Percentiles rank a stretch among this genome's conserved stretches.
Evolutionary conservation across 2,329 filamentous ascomycete genomes (phyloP).

Genomic region (Pseudogymnoascus sp.): DNA sequence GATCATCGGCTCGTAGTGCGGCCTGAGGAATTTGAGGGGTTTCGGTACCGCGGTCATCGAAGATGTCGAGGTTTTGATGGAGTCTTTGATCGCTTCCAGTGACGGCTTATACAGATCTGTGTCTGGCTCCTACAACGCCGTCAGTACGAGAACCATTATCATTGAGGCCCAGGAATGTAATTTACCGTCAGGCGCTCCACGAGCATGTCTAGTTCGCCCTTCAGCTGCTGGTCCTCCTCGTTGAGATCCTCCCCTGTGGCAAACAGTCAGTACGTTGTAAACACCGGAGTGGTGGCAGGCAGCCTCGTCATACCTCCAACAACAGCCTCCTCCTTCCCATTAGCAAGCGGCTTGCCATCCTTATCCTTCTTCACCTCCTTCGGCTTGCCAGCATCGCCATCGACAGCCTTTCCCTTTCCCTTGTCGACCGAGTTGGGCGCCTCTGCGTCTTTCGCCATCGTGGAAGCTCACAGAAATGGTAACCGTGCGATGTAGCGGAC

Average conservation of each 20-base stretch:
- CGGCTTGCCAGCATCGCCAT: slow-evolving; percentile 53
- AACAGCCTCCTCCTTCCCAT: slow-evolving; percentile 69
- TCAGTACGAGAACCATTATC: not conserved
- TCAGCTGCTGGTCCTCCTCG: slow-evolving; percentile 97
- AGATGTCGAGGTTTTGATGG: slow-evolving; percentile 97
- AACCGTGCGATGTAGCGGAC: not conserved
- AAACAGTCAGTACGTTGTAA: slow-evolving; percentile 29
- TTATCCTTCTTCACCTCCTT: slow-evolving; percentile 55
- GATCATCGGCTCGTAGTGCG: slow-evolving; percentile 86
- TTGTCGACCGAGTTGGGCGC: slow-evolving; percentile 79
- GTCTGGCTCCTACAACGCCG: slow-evolving; percentile 64
- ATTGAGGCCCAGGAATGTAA: slow-evolving; percentile 13
- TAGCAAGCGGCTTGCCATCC: slow-evolving; percentile 62
- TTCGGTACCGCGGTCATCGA: slow-evolving; percentile 99
- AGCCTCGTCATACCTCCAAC: slow-evolving; percentile 32
- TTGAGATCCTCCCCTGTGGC: slow-evolving; percentile 72
- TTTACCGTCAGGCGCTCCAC: slow-evolving; percentile 85
- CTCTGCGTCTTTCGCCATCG: slow-evolving; percentile 92
- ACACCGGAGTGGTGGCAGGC: slow-evolving; percentile 13
- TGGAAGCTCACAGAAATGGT: slow-evolving; percentile 27
- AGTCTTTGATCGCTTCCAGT: slow-evolving; percentile 92
- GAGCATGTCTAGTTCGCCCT: slow-evolving; percentile 95
- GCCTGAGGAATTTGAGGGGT: slow-evolving; percentile 93
- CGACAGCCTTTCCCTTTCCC: slow-evolving; percentile 88
- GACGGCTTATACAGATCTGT: slow-evolving; percentile 82